Base-by-base conservation (phyloP, 1,139 yeast species). In the Yamadazyma atlantica region DNA sequence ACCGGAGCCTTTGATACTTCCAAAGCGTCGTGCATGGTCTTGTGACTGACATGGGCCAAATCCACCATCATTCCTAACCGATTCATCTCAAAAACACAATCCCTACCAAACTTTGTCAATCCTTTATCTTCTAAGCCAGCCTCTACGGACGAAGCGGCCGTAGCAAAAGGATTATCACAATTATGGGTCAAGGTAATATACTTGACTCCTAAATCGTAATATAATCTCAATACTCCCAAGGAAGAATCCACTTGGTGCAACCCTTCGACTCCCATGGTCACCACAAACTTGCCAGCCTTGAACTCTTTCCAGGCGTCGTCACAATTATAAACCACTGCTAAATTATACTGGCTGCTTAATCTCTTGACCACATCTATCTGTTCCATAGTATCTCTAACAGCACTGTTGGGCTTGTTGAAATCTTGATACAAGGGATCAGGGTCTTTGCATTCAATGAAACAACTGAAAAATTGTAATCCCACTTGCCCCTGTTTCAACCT, bases 121-220 rank as follows among this genome's bases (percentile, higher is more conserved):
- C 80, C 80, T 10, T 55, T 56, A 47, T 74, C 79, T 1, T 60
- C 60, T 27, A 62, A 57, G 0, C 79, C 78, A 15, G 63, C 76
- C 5, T 68, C 43, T 4, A 65, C 62, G 0, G 75, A 62, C 13
- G 73, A 61, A 4, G 78, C 78, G 10, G 80, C 76, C 11, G 78
- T 74, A 3, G 80, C 79, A 53, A 72, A 75, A 1, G 79, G 78
- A 41, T 75, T 75, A 47, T 75, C 79, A 53, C 80, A 73, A 46
- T 74, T 75, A 43, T 75, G 80, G 2, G 79, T 74, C 36, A 75
- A 49, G 0, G 80, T 75, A 32, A 72, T 69, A 48, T 75, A 75
- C 33, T 79, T 54, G 11, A 75, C 77, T 4, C 80, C 80, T 17
- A 75, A 50, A 8, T 69, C 75, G 40, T 50, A 64, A 46, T 69